Evolutionary conservation across 2,329 filamentous ascomycete genomes (phyloP).

Genomic region (Fusarium sp.): DNA sequence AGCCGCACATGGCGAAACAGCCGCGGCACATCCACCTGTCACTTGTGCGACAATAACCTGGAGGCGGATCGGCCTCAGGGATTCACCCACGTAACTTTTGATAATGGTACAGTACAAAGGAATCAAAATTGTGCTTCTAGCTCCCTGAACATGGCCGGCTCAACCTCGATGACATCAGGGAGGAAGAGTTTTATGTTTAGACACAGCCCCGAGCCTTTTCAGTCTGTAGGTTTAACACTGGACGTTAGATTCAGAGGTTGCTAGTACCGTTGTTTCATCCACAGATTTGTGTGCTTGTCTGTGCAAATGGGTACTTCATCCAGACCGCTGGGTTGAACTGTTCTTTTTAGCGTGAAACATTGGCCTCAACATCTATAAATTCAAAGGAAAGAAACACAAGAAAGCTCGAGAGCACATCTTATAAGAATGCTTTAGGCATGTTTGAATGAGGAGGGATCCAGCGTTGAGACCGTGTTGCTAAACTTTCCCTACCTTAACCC

Average conservation of each 20-base stretch:
- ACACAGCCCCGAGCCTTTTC: not conserved
- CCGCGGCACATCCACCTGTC: slow-evolving; percentile 17
- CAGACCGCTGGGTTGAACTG: slow-evolving; percentile 5
- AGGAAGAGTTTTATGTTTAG: not conserved
- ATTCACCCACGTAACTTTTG: slow-evolving; percentile 9
- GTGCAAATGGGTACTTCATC: not conserved
- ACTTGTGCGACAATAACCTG: slow-evolving; percentile 13
- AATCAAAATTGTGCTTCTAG: not conserved
- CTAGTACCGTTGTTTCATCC: not conserved
- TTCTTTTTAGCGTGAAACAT: slow-evolving; percentile 35
- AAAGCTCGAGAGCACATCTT: not conserved
- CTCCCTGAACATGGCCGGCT: not conserved
- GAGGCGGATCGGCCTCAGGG: slow-evolving; percentile 28
- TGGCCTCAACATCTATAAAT: not conserved
- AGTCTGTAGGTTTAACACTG: not conserved
- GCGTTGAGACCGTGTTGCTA: not conserved
- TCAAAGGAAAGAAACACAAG: not conserved
- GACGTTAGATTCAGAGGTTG: not conserved
- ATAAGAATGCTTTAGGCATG: not conserved
- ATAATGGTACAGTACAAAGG: not conserved
- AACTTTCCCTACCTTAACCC: not conserved
- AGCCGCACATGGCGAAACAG: slow-evolving; percentile 13
- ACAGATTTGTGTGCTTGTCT: not conserved
- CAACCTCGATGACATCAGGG: not conserved
- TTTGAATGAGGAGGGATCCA: not conserved